These are phyloP conservation scores for Amesomyces nigricolor DNA, from an alignment of 2,329 filamentous ascomycete genomes.

Conservation along the genomic window DNA sequence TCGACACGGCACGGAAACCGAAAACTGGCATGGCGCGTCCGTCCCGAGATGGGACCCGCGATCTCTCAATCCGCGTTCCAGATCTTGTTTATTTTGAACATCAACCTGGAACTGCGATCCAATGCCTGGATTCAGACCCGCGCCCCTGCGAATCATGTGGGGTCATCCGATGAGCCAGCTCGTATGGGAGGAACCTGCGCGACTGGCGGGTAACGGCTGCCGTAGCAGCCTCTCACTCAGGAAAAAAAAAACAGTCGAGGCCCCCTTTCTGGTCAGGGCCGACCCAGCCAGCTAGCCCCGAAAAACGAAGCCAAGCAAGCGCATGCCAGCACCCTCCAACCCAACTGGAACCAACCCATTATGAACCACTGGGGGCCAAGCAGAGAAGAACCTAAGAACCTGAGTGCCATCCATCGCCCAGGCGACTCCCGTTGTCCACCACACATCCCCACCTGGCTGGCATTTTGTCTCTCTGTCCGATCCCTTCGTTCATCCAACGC, in stretches of 20 bases:
- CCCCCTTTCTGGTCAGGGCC: constrained; percentile 18
- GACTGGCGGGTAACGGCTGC: constrained; percentile 14
- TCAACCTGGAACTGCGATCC: constrained; percentile 15
- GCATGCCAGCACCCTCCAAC: background rate
- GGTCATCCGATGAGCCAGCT: constrained; percentile 13
- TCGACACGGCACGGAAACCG: background rate
- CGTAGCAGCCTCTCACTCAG: constrained; percentile 17
- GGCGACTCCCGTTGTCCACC: constrained; percentile 8
- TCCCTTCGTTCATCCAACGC: constrained; percentile 10
- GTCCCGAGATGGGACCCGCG: background rate
- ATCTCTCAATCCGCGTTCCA: constrained; percentile 17
- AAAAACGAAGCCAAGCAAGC: background rate
- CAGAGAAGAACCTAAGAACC: background rate
- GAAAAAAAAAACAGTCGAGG: constrained; percentile 20
- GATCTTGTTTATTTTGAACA: constrained; percentile 27
- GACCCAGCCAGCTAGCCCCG: constrained; percentile 13
- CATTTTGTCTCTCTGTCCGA: constrained; percentile 16
- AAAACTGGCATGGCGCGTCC: background rate
- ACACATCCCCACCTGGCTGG: constrained; percentile 11
- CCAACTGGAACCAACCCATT: too few species aligned
- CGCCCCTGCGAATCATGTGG: constrained; percentile 20
- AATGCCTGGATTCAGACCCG: constrained; percentile 18
- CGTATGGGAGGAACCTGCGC: constrained; percentile 23
- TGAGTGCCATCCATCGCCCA: constrained; percentile 16
- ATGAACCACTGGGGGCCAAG: constrained; percentile 13